Percentiles rank a stretch among this genome's conserved stretches.
phyloP scores from a whole-genome alignment of 345 rosid species.

The Iberis pinnata region DNA sequence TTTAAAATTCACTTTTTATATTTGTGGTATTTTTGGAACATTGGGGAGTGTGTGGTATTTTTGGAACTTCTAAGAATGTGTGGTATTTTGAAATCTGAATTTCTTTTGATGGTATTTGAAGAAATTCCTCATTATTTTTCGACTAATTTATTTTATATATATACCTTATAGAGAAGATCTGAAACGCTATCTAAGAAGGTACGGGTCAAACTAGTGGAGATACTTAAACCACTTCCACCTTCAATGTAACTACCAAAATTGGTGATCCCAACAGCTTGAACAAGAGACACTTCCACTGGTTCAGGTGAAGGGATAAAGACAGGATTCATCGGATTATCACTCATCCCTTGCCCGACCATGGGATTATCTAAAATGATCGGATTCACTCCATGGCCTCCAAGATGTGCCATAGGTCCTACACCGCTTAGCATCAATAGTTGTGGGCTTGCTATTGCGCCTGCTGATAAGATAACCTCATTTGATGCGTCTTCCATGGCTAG shows the following conservation, averaged over 20 bases:
- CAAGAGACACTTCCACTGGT: constrained; percentile 53
- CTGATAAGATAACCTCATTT: constrained; percentile 61
- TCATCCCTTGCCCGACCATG: constrained; percentile 72
- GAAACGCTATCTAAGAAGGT: constrained; percentile 25
- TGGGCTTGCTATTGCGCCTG: constrained; percentile 81
- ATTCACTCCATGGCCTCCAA: constrained; percentile 29
- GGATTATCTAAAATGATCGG: constrained; percentile 47
- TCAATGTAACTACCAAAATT: constrained; percentile 45
- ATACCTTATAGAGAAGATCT: constrained; percentile 40
- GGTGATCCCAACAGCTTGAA: constrained; percentile 59
- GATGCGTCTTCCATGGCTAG: constrained; percentile 15
- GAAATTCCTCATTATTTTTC: too few species aligned
- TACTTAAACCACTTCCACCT: constrained; percentile 44
- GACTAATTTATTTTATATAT: too few species aligned
- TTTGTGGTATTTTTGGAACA: too few species aligned
- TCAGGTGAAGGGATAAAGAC: constrained; percentile 49
- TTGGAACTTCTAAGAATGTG: too few species aligned
- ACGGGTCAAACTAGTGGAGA: constrained; percentile 36
- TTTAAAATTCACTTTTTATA: too few species aligned
- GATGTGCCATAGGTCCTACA: constrained; percentile 52
- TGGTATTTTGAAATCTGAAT: too few species aligned
- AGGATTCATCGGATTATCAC: constrained; percentile 61
- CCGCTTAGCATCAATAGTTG: constrained; percentile 75
- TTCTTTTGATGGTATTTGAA: too few species aligned
- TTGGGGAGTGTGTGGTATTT: too few species aligned